Evolutionary conservation across 129 eudicot species (phyloP), one percentile per base, ranked within the genome.

Genomic region (Flaveria trinervia): DNA sequence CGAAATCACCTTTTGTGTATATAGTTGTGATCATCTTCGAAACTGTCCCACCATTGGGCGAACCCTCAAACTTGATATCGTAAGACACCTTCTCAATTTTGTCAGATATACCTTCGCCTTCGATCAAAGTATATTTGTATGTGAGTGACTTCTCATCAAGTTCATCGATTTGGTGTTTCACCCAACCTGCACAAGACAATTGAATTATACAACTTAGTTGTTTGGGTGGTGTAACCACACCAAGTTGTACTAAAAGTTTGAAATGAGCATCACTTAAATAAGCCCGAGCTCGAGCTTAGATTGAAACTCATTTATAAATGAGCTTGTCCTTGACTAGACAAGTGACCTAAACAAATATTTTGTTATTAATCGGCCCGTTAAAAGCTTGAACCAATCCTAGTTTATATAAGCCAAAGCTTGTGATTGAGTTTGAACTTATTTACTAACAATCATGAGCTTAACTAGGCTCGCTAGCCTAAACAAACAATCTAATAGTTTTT

Each of bases 101-200:
- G 68, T 74, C 83, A n/a, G 69, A 62, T 68, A 83, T 36, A 1
- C 77, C 83, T 13, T 73, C 72, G 9, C 86, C 86, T 78, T 83
- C 86, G 0, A 78, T 83, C 69, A 78, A 48, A 39, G 75, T 83
- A 55, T 83, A 83, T 64, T 83, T 83, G 78, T 79, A 83, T 10
- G 75, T 79, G 54, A 25, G 70, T 13, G 84, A 62, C 56, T 75
- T 70, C 52, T 83, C 83, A 14, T 61, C 46, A 0, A 77, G 61
- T 67, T 78, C 83, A 17, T 83, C 83, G 0, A 83, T 74, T 43
- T 61, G 61, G 67, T 74, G 80, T 57, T 83, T 83, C 68, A 79
- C 59, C 17, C 7, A 78, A 25, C 77, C 86, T 83, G 49, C 77
- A 83, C 15, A 23, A 3, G 54, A 55, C 9, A 77, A 36, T 33